Base-by-base conservation (phyloP, 257 asterid genomes). In the Mentha longifolia region DNA sequence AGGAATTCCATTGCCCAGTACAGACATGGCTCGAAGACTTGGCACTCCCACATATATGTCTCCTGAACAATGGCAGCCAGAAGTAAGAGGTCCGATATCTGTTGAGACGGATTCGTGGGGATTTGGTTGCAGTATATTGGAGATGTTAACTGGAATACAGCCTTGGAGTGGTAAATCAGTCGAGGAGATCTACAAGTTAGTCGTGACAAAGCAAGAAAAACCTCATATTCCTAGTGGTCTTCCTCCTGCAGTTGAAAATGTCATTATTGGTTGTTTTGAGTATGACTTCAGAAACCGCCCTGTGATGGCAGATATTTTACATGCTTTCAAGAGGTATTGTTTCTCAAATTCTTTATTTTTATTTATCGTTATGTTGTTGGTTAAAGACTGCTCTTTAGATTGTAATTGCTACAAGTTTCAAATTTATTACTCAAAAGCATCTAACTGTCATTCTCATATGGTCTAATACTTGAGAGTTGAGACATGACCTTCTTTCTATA, bases 51-150 rank as follows among this genome's bases (percentile, higher is more conserved):
- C 86, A 65, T 93, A 93, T 83, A 92, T 93, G 97, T 96, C 97
- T 74, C 97, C 98, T 4, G 98, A 92, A 57, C 97, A 93, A 76
- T 93, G 98, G 97, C 86, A 83, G 35, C 96, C 97, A 2, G 98
- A 90, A 79, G 84, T 87, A 67, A 86, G 89, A 67, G 98, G 97
- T 61, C 98, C 97, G 0, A 57, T 93, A 67, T 84, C 97, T 22
- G 82, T 84, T 35, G 97, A 93, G 86, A 85, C 96, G 46, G 96
- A 93, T 81, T 93, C 97, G 3, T 93, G 98, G 97, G 96, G 96
- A 70, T 92, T 93, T 45, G 97, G 90, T 43, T 90, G 95, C 90
- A 84, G 96, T 71, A 83, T 92, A 45, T 76, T 90, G 81, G 98
- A 92, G 79, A 90, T 93, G 97, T 71, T 93, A 67, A 88, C 96